Conservation (phyloP, 768 basidiomycete genomes). For the Cystofilobasidium macerans region DNA sequence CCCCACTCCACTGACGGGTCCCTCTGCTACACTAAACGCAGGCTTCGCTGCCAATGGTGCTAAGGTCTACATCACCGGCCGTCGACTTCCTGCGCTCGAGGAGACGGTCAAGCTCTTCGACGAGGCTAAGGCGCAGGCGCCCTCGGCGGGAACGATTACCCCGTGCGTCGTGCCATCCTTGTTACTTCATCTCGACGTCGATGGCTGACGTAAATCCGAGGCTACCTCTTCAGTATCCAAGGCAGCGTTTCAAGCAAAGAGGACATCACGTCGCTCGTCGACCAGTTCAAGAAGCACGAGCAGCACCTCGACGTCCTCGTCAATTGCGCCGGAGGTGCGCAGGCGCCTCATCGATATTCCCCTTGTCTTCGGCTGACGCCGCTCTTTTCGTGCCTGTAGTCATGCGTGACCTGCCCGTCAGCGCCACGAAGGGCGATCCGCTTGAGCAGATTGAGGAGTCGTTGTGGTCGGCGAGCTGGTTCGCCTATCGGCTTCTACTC, state of each 20-base stretch:
- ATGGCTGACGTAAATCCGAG: not conserved
- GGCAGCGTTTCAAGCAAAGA: conserved; percentile 15
- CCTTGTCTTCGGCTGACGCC: no score
- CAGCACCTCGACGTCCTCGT: conserved; percentile 17
- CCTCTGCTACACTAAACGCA: not conserved
- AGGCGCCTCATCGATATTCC: no score
- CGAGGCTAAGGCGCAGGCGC: conserved; percentile 1
- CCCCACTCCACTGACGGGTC: not conserved
- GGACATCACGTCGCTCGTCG: conserved; percentile 8
- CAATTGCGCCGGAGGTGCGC: conserved; percentile 21
- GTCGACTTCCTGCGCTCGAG: conserved; percentile 4
- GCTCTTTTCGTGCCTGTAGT: no score
- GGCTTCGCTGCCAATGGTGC: conserved; percentile 23
- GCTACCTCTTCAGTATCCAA: conserved; percentile 7
- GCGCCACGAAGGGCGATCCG: not conserved
- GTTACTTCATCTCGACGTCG: not conserved
- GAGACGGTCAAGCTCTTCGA: conserved; percentile 8
- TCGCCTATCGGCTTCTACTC: not conserved
- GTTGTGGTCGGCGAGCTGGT: conserved; percentile 9
- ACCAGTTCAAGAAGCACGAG: not conserved
- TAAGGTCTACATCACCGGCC: conserved; percentile 24
- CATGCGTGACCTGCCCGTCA: conserved; percentile 5
- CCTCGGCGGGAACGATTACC: not conserved
- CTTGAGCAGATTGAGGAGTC: not conserved
- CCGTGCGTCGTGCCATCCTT: not conserved